Evolutionary conservation across 2,329 filamentous ascomycete species (phyloP).

Genomic region (Trichoderma oligosporum): DNA sequence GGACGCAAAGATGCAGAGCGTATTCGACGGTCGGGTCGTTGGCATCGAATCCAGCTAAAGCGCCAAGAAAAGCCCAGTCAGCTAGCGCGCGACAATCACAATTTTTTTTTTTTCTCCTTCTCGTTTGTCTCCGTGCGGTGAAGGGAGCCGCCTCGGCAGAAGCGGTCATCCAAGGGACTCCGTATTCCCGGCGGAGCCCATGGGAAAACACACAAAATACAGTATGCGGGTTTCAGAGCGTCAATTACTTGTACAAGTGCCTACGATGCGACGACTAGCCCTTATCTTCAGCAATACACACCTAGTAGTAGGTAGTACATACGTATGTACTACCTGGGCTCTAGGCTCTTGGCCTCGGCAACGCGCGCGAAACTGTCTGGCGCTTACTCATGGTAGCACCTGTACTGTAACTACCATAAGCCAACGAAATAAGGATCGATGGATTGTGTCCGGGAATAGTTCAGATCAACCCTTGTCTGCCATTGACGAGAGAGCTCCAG

Average conservation of each 20-base stretch:
- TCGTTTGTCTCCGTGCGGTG: background rate
- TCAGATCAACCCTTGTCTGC: slow-evolving; percentile 3
- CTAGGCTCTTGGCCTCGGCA: no score
- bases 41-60: slow-evolving; percentile 13
- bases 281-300: no score
- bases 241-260: no score
- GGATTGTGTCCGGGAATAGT: background rate
- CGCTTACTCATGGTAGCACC: background rate
- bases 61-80: slow-evolving; percentile 6
- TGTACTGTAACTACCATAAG: no score
- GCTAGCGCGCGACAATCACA: slow-evolving; percentile 11
- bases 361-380: background rate
- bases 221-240: no score
- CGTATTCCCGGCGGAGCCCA: background rate
- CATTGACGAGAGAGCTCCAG: slow-evolving; percentile 7
- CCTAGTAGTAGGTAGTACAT: no score
- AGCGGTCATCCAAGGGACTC: background rate
- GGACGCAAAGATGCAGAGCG: background rate
- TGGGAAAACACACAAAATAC: background rate
- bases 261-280: no score
- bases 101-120: background rate
- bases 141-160: slow-evolving; percentile 3
- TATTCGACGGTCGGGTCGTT: background rate
- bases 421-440: slow-evolving; percentile 13
- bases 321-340: no score